These are phyloP conservation scores for Arabidopsis suecica DNA, from an alignment of 345 rosid genomes.

Conservation along the genomic window DNA sequence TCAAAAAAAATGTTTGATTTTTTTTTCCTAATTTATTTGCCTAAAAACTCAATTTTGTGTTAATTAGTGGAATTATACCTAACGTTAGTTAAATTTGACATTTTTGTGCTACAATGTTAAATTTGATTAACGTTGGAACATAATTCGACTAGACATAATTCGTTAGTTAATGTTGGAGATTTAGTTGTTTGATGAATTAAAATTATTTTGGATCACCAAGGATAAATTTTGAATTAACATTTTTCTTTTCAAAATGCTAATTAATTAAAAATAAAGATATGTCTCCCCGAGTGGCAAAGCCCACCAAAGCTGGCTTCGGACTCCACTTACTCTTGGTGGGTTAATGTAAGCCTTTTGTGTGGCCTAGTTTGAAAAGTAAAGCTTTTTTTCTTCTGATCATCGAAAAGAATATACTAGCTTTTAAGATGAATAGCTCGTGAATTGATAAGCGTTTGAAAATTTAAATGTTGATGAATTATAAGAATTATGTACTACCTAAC, in stretches of 20 bases:
- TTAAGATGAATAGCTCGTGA: not conserved
- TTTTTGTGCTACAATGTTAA: not conserved
- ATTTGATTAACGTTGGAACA: not conserved
- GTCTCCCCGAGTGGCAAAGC: slow-evolving; percentile 1
- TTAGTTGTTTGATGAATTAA: not conserved
- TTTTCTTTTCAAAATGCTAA: too few species aligned
- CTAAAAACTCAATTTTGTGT: too few species aligned
- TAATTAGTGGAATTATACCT: not conserved
- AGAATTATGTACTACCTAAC: too few species aligned
- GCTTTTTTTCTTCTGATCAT: not conserved
- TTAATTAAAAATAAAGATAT: not conserved
- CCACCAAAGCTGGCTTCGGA: slow-evolving; percentile 22
- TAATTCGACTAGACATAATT: not conserved
- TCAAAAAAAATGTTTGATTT: too few species aligned
- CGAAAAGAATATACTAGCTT: not conserved
- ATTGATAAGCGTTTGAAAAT: not conserved
- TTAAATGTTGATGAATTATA: not conserved
- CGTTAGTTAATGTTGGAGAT: not conserved
- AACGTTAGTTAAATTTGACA: not conserved
- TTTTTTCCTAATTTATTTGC: too few species aligned
- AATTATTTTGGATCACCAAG: too few species aligned
- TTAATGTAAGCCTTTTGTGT: slow-evolving; percentile 27
- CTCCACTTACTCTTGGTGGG: slow-evolving; percentile 28
- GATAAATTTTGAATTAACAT: not conserved
- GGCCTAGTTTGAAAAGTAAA: not conserved